A percentile compares a stretch with the other conserved stretches of the same genome.
Evolutionary conservation across 169 alveolate genomes (phyloP).

Genomic region (Eimeria sp.): DNA sequence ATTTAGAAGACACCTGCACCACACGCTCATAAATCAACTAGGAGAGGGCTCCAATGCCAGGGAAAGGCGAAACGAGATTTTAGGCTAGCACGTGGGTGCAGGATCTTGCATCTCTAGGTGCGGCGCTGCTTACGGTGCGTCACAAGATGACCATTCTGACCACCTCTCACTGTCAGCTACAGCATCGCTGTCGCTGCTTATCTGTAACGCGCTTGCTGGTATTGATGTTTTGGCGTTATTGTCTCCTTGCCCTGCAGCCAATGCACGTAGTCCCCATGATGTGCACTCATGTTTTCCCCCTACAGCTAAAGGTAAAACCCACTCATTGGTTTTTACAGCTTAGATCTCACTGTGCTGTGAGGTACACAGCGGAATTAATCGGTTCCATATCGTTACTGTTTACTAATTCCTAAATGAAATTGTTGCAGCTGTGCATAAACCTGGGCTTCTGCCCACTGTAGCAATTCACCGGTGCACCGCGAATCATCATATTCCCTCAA

Average conservation of each 20-base stretch:
- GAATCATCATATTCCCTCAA: conserved; percentile 62
- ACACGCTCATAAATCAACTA: not conserved
- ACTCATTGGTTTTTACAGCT: not conserved
- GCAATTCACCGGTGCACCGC: conserved; percentile 39
- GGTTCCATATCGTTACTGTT: not conserved
- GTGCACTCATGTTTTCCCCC: not conserved
- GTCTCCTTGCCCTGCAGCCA: not conserved
- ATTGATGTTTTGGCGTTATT: not conserved
- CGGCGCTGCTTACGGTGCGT: conserved; percentile 43
- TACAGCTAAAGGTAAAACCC: not conserved
- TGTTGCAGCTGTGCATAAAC: not conserved
- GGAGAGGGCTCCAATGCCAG: no score
- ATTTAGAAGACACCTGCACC: conserved; percentile 47
- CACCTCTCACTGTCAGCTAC: not conserved
- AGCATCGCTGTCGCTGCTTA: not conserved
- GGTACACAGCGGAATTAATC: not conserved
- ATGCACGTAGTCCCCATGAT: not conserved
- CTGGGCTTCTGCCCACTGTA: not conserved
- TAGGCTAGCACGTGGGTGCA: not conserved
- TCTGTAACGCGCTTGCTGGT: conserved; percentile 55
- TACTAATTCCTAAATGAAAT: not conserved
- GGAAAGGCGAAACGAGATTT: not conserved
- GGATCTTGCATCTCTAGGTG: not conserved
- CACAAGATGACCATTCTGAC: conserved; percentile 76
- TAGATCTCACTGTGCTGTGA: not conserved